Conservation (phyloP, 2,329 filamentous ascomycete genomes). For the Trichoderma pleuroti region DNA sequence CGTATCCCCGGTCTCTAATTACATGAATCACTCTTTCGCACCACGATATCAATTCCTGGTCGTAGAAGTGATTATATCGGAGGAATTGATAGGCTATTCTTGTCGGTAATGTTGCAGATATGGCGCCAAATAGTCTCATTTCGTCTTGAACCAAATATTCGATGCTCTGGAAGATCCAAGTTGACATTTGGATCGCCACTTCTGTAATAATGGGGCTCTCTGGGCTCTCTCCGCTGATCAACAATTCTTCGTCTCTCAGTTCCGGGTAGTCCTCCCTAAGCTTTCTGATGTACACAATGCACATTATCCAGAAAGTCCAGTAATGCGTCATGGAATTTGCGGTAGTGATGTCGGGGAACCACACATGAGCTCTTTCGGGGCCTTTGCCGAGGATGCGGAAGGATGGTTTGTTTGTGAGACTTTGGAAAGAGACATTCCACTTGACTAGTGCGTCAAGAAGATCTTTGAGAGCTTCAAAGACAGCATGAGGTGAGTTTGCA, state of each 20-base stretch:
- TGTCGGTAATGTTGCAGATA: constrained; percentile 34
- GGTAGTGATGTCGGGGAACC: constrained; percentile 34
- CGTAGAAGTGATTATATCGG: not conserved
- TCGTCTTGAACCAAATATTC: constrained; percentile 38
- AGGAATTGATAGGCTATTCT: constrained; percentile 22
- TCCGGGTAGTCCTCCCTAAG: not conserved
- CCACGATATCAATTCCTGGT: not conserved
- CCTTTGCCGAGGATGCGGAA: constrained; percentile 3
- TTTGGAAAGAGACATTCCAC: constrained; percentile 10
- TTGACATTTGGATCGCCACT: constrained; percentile 22
- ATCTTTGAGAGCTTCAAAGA: not conserved
- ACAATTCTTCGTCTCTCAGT: not conserved
- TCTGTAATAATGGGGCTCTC: constrained; percentile 17
- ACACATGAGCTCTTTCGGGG: constrained; percentile 21
- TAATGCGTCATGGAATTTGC: constrained; percentile 38
- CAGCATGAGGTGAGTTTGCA: not conserved
- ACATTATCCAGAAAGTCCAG: constrained; percentile 39
- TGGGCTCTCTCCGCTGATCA: constrained; percentile 7
- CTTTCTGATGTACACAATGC: constrained; percentile 29
- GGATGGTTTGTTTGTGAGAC: not conserved
- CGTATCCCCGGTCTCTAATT: constrained; percentile 3
- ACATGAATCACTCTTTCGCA: constrained; percentile 8
- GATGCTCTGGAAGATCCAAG: constrained; percentile 33
- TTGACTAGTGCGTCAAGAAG: not conserved
- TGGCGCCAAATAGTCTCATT: constrained; percentile 39